These are phyloP conservation scores for Trichoderma guizhouense DNA, from an alignment of 2,329 filamentous ascomycete species.

Conservation along the genomic window DNA sequence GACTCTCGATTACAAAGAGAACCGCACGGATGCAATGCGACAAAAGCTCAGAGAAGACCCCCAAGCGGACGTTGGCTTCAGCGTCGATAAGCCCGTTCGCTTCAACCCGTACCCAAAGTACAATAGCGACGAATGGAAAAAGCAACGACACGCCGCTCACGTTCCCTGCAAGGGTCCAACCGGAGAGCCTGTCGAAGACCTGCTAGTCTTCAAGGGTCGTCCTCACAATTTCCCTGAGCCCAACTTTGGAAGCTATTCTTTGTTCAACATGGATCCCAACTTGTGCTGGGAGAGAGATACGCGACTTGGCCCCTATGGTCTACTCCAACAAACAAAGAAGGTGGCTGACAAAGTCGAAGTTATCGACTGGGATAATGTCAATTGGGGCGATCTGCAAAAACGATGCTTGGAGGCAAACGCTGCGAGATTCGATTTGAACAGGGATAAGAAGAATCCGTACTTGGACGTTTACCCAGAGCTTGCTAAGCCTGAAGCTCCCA, in stretches of 20 bases:
- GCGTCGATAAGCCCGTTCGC: conserved; percentile 47
- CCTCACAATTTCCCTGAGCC: conserved; percentile 58
- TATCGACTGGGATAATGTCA: conserved; percentile 60
- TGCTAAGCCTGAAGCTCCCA: conserved; percentile 12
- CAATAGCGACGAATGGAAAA: conserved; percentile 59
- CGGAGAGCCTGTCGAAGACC: conserved; percentile 57
- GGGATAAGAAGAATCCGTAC: conserved; percentile 42
- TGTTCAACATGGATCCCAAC: conserved; percentile 58
- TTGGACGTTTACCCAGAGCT: conserved; percentile 41
- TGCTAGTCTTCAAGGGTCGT: conserved; percentile 61
- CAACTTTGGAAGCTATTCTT: conserved; percentile 60
- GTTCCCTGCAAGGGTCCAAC: conserved; percentile 63
- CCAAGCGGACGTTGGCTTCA: conserved; percentile 39
- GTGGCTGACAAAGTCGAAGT: conserved; percentile 35
- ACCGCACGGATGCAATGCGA: conserved; percentile 32
- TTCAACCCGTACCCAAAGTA: conserved; percentile 73
- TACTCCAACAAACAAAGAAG: conserved; percentile 47
- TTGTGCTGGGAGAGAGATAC: conserved; percentile 67
- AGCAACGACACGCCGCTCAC: conserved; percentile 54
- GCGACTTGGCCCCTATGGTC: conserved; percentile 65
- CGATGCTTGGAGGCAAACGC: conserved; percentile 64
- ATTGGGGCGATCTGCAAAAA: conserved; percentile 69
- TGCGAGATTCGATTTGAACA: conserved; percentile 54
- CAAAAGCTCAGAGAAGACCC: conserved; percentile 33
- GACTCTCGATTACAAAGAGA: conserved; percentile 42